phyloP scores from a whole-genome alignment of 1,139 yeast species.

The Pichia sp. region DNA sequence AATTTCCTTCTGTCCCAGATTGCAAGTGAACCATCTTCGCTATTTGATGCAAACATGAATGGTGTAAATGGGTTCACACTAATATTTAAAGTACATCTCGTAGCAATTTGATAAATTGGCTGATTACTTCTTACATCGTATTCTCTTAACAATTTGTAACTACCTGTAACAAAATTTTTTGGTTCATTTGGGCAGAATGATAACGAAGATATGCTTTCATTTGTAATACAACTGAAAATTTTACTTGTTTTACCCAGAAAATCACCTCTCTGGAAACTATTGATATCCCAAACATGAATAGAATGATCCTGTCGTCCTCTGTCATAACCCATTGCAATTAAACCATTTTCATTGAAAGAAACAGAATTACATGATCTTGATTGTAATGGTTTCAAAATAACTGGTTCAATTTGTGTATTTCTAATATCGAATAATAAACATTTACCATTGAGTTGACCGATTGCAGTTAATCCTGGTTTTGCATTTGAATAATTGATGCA shows the following conservation, averaged over 20 bases:
- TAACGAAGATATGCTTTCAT: constrained; percentile 68
- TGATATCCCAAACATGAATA: constrained; percentile 76
- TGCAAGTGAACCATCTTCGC: constrained; percentile 80
- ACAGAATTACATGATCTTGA: constrained; percentile 70
- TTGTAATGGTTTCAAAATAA: constrained; percentile 57
- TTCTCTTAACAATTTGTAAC: constrained; percentile 72
- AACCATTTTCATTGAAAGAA: constrained; percentile 57
- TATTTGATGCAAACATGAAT: constrained; percentile 62
- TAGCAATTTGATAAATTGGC: constrained; percentile 69
- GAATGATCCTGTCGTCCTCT: constrained; percentile 74
- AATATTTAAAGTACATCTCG: constrained; percentile 66
- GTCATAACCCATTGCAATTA: constrained; percentile 76
- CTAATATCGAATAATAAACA: constrained; percentile 59
- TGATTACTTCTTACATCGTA: constrained; percentile 67
- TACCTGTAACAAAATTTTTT: constrained; percentile 58
- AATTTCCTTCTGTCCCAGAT: constrained; percentile 82
- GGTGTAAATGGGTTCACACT: constrained; percentile 61
- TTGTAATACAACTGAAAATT: constrained; percentile 54
- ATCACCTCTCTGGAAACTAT: constrained; percentile 45
- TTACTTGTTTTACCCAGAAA: constrained; percentile 42
- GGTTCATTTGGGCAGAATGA: constrained; percentile 60
- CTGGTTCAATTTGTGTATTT: constrained; percentile 31
- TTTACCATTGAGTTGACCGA: constrained; percentile 68
- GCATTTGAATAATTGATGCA: constrained; percentile 60
- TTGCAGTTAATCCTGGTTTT: constrained; percentile 56